These are phyloP conservation scores for Paraphaeosphaeria sporulosa DNA, from an alignment of 2,329 filamentous ascomycete genomes.

Conservation along the genomic window DNA sequence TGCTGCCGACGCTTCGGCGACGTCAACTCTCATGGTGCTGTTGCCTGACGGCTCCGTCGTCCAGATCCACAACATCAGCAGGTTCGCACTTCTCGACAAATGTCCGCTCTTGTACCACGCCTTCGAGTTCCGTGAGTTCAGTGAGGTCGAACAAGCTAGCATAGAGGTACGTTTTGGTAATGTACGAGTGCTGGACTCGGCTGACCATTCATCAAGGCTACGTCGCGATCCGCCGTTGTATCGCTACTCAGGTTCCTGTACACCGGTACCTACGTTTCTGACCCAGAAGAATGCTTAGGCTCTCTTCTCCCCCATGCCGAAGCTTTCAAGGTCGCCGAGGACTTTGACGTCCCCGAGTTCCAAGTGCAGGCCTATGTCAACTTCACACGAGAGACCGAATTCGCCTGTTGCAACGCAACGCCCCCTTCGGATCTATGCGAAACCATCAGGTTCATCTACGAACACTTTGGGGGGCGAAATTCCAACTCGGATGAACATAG, in stretches of 20 bases:
- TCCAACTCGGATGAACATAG: slow-evolving; percentile 32
- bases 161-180: slow-evolving; percentile 37
- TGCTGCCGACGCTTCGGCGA: slow-evolving; percentile 30
- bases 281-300: slow-evolving; percentile 26
- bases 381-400: slow-evolving; percentile 50
- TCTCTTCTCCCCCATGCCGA: slow-evolving; percentile 52
- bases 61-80: slow-evolving; percentile 45
- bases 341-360: slow-evolving; percentile 51
- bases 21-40: slow-evolving; percentile 42
- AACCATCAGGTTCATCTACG: slow-evolving; percentile 49
- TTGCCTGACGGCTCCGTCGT: slow-evolving; percentile 40
- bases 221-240: slow-evolving; percentile 40
- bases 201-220: slow-evolving; percentile 19
- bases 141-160: slow-evolving; percentile 41
- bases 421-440: slow-evolving; percentile 51
- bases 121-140: slow-evolving; percentile 46
- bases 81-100: slow-evolving; percentile 40
- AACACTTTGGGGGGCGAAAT: slow-evolving; percentile 32
- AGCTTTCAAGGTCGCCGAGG: slow-evolving; percentile 50
- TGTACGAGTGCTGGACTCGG: background rate
- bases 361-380: slow-evolving; percentile 50
- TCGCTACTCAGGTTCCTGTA: slow-evolving; percentile 54
- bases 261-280: slow-evolving; percentile 47
- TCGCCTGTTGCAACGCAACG: slow-evolving; percentile 46
- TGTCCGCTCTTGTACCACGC: slow-evolving; percentile 51